Base-by-base conservation (phyloP, 768 basidiomycete genomes). In the Mycena epipterygia region DNA sequence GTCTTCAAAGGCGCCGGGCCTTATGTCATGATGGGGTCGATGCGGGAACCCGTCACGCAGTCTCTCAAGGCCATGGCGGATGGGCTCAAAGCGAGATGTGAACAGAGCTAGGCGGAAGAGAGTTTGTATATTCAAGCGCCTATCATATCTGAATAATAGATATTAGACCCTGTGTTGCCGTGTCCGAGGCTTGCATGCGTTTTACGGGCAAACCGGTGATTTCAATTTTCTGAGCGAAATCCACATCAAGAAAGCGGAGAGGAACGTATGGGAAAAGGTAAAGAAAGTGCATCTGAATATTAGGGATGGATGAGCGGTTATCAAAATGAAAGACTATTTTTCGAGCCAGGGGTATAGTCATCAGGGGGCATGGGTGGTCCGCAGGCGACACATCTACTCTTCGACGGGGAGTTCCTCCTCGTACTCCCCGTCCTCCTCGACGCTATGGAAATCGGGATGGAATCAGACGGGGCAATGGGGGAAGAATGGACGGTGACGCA, bases 371-470 rank as follows among this genome's bases (percentile, higher is more conserved):
- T 65, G 42, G 25, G n/a, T n/a, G n/a, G n/a, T n/a, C n/a, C n/a
- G n/a, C n/a, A 37, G 37, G 52, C 48, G 49, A 51, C 37, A 37
- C 23, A 17, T 70, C 58, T 65, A 70, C 63, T 65, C 92, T 64
- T 92, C 92, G 6, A 67, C 81, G 17, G 81, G 82, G 65, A 80
- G 85, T 77, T 95, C 94, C 81, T 95, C 95, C 85, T 95, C 95
- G 79, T 95, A 96, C 79, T 95, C 94, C 70, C 85, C 94, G 79
- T 95, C 95, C 80, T 95, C 95, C 80, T 95, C 95, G 59, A 89
- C 92, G 64, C 94, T 95, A 73, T 6, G 71, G 44, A 56, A 67
- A n/a, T n/a, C n/a, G n/a, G 21, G 46, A 23, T 23, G 76, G 77
- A 5, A 78, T 5, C 39, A n/a, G 60, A 30, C 13, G 4, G 33